Evolutionary conservation across 129 eudicot species (phyloP).

Genomic region (Artemisia annua): DNA sequence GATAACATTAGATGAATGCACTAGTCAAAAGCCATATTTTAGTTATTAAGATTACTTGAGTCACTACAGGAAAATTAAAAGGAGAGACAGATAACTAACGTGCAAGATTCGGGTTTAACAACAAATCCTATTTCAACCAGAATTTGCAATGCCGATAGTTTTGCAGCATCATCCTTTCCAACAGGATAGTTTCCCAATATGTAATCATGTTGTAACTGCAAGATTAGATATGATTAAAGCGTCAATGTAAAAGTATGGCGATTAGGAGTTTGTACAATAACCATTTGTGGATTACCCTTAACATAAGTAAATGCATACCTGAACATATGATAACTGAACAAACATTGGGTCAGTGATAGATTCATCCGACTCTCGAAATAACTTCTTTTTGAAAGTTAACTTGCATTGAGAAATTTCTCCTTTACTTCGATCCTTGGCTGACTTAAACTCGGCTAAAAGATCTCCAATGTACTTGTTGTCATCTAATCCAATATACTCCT

Average conservation of each 20-base stretch:
- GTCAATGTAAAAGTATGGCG: slow-evolving; percentile 1
- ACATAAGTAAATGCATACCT: slow-evolving; percentile 38
- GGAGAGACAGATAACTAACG: slow-evolving; percentile 59
- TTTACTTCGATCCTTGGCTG: slow-evolving; percentile 89
- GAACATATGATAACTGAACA: slow-evolving; percentile 92
- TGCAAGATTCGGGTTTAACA: slow-evolving; percentile 79
- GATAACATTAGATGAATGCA: neutral
- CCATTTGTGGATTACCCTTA: neutral
- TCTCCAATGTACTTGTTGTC: slow-evolving; percentile 97
- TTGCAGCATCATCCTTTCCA: slow-evolving; percentile 98
- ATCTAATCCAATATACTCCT: slow-evolving; percentile 89
- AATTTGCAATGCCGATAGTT: slow-evolving; percentile 88
- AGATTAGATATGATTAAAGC: slow-evolving; percentile 6
- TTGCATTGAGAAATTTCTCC: slow-evolving; percentile 96
- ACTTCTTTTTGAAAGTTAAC: slow-evolving; percentile 81
- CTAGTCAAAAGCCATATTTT: neutral
- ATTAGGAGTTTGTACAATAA: slow-evolving; percentile 5
- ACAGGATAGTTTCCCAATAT: slow-evolving; percentile 96
- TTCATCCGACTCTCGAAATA: slow-evolving; percentile 97
- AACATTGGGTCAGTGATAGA: slow-evolving; percentile 93
- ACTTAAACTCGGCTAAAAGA: slow-evolving; percentile 90
- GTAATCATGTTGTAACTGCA: slow-evolving; percentile 96
- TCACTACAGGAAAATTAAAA: neutral
- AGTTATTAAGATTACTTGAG: neutral
- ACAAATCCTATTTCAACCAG: slow-evolving; percentile 88